These are phyloP conservation scores for Mycogone perniciosa DNA, from an alignment of 2,329 filamentous ascomycete genomes.

Conservation along the genomic window DNA sequence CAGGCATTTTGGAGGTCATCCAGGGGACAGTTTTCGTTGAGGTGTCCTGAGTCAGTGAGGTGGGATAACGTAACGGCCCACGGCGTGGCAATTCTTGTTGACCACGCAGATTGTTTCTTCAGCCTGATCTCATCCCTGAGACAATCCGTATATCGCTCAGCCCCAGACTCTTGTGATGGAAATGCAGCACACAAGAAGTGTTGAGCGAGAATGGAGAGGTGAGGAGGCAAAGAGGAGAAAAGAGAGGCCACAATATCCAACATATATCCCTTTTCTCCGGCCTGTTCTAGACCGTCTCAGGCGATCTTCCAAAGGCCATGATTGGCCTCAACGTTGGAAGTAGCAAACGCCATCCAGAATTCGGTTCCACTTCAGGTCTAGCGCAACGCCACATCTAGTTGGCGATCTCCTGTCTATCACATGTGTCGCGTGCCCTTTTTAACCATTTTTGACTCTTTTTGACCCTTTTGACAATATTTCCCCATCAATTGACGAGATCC, in stretches of 20 bases:
- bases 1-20: constrained; percentile 42
- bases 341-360: background rate
- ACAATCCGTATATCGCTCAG: no score
- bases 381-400: background rate
- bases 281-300: background rate
- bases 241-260: background rate
- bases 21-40: no score
- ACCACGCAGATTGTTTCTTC: no score
- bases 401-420: no score
- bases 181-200: background rate
- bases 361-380: constrained; percentile 6
- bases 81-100: background rate
- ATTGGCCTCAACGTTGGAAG: constrained; percentile 3
- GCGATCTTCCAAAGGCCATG: constrained; percentile 1
- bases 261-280: background rate
- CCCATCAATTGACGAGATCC: no score
- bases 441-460: background rate
- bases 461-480: background rate
- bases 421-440: constrained; percentile 6
- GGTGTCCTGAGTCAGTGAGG: background rate
- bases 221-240: background rate
- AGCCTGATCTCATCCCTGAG: no score
- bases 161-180: background rate
- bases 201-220: background rate
- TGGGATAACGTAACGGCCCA: no score